phyloP scores from a whole-genome alignment of 2,329 filamentous ascomycete species.

The Lasiodiplodia hormozganensis region DNA sequence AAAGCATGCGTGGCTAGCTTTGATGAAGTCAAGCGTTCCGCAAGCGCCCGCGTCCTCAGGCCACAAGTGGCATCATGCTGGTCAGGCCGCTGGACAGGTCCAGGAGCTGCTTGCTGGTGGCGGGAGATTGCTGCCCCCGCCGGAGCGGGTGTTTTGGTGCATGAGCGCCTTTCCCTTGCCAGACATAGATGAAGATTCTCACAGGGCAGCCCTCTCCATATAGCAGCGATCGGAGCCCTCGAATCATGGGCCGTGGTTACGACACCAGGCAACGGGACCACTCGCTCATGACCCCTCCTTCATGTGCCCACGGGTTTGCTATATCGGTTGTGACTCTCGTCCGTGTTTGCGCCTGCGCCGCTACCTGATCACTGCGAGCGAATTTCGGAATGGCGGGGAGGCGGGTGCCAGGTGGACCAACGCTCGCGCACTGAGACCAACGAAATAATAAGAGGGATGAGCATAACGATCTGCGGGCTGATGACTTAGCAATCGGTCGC shows the following conservation, averaged over 20 bases:
- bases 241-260: slow-evolving; percentile 1
- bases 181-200: slow-evolving; percentile 21
- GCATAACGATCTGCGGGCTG: slow-evolving; percentile 13
- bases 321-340: not conserved
- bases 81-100: not conserved
- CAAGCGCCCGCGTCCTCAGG: slow-evolving; percentile 18
- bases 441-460: not conserved
- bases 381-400: slow-evolving; percentile 4
- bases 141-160: slow-evolving; percentile 14
- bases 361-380: not conserved
- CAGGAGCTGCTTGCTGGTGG: slow-evolving; percentile 10
- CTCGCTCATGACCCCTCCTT: not conserved
- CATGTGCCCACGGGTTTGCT: slow-evolving; percentile 16
- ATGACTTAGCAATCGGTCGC: too few species aligned
- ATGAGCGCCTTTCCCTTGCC: slow-evolving; percentile 17
- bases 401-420: slow-evolving; percentile 2
- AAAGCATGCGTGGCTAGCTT: slow-evolving; percentile 21
- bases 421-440: slow-evolving; percentile 5
- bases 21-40: slow-evolving; percentile 24
- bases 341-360: not conserved
- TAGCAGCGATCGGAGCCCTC: not conserved
- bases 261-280: not conserved
- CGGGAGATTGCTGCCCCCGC: slow-evolving; percentile 23
- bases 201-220: not conserved
- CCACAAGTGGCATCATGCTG: slow-evolving; percentile 21